These are phyloP conservation scores for Wickerhamomyces alni DNA, from an alignment of 805 yeast genomes.

Conservation along the genomic window DNA sequence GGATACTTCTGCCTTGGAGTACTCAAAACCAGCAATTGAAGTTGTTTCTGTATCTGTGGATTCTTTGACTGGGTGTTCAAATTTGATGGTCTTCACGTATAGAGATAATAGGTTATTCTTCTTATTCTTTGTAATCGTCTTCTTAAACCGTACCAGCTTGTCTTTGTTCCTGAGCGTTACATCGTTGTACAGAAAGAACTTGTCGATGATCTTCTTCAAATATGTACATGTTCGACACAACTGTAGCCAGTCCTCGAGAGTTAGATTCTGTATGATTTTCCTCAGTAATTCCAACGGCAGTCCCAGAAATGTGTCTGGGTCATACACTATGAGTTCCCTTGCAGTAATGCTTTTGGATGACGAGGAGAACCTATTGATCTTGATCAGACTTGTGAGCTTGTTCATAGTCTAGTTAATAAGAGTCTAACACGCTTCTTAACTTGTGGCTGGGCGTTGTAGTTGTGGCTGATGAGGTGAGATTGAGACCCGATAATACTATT, in stretches of 20 bases:
- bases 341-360: not conserved
- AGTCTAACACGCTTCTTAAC: no score
- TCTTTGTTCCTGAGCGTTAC: conserved; percentile 23
- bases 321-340: conserved; percentile 15
- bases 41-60: conserved; percentile 7
- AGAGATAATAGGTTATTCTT: conserved; percentile 19
- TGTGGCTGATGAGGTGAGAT: not conserved
- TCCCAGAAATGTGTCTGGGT: conserved; percentile 29
- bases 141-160: conserved; percentile 25
- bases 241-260: conserved; percentile 17
- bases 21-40: conserved; percentile 19
- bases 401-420: not conserved
- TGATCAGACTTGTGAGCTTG: not conserved
- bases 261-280: conserved; percentile 27
- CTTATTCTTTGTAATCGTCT: conserved; percentile 30
- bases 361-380: not conserved
- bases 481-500: no score
- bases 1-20: conserved; percentile 18
- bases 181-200: conserved; percentile 30
- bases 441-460: no score
- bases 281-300: conserved; percentile 39
- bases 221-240: conserved; percentile 32
- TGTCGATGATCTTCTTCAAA: conserved; percentile 30
- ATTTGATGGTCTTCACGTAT: conserved; percentile 15
- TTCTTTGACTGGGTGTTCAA: conserved; percentile 16